These are phyloP conservation scores for Nitzschia inconspicua DNA, from an alignment of 108 stramenopile genomes.

Conservation along the genomic window DNA sequence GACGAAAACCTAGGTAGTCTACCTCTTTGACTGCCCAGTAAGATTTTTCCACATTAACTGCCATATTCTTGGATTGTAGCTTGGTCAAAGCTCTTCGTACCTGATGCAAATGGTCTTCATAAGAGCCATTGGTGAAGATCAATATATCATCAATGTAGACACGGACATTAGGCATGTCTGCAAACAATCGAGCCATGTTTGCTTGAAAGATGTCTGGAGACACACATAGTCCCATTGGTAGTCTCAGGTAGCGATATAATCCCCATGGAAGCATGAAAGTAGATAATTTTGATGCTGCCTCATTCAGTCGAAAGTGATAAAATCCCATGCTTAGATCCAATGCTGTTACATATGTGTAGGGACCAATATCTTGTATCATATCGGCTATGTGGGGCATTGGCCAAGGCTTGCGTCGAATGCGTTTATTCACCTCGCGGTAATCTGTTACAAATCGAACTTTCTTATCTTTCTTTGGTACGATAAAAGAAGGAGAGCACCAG, in stretches of 20 bases:
- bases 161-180: slow-evolving; percentile 8
- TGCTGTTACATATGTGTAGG: slow-evolving; percentile 35
- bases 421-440: slow-evolving; percentile 33
- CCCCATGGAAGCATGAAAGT: too few relatives aligned
- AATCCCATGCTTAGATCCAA: slow-evolving; percentile 51
- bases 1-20: slow-evolving; percentile 9
- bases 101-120: slow-evolving; percentile 11
- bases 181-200: slow-evolving; percentile 17
- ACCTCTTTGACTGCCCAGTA: slow-evolving; percentile 1
- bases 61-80: too few relatives aligned
- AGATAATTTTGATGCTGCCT: too few relatives aligned
- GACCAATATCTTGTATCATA: slow-evolving; percentile 21
- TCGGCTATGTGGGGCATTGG: slow-evolving; percentile 41
- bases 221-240: slow-evolving; percentile 28
- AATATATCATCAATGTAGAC: slow-evolving; percentile 25
- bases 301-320: slow-evolving; percentile 25
- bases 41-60: slow-evolving; percentile 18
- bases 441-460: slow-evolving; percentile 20
- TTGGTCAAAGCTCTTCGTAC: slow-evolving; percentile 2
- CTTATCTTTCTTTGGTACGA: slow-evolving; percentile 38
- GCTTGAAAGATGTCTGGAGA: slow-evolving; percentile 30
- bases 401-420: slow-evolving; percentile 31
- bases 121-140: slow-evolving; percentile 14
- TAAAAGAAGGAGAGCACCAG: slow-evolving; percentile 23
- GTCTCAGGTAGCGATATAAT: too few relatives aligned